These are phyloP conservation scores for Pseudozyma tsukubaensis DNA, from an alignment of 1,284 basidiomycete species.

Conservation along the genomic window DNA sequence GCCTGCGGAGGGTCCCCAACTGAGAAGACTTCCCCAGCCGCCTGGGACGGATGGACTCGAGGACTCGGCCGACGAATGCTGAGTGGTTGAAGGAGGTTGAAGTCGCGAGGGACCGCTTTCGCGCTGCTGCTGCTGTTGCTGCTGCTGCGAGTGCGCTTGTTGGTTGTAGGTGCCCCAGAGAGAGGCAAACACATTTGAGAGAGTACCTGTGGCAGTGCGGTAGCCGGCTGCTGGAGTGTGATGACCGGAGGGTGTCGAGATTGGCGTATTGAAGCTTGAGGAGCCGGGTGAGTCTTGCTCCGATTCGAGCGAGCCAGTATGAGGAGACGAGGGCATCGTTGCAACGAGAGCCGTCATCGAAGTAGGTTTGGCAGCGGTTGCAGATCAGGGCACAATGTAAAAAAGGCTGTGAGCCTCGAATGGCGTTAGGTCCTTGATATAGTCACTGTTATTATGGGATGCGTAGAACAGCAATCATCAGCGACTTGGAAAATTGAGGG, in stretches of 20 bases:
- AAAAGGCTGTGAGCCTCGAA: no score
- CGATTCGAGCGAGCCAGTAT: slow-evolving; percentile 13
- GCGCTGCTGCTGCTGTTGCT: slow-evolving; percentile 18
- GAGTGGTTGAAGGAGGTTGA: slow-evolving; percentile 4
- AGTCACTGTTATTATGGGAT: no score
- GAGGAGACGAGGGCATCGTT: slow-evolving; percentile 30
- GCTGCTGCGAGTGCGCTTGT: slow-evolving; percentile 17
- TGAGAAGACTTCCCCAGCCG: slow-evolving; percentile 46
- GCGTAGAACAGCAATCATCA: no score
- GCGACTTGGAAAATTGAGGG: no score
- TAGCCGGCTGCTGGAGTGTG: slow-evolving; percentile 38
- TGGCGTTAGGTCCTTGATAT: no score
- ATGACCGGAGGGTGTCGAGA: slow-evolving; percentile 27
- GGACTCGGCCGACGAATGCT: slow-evolving; percentile 7
- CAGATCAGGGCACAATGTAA: background rate
- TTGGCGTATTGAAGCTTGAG: slow-evolving; percentile 28
- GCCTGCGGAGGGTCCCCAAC: slow-evolving; percentile 42
- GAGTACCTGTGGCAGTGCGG: slow-evolving; percentile 35
- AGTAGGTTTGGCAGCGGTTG: background rate
- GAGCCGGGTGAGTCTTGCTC: slow-evolving; percentile 25
- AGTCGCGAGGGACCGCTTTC: slow-evolving; percentile 34
- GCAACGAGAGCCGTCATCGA: slow-evolving; percentile 27
- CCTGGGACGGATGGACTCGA: slow-evolving; percentile 30
- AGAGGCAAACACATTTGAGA: slow-evolving; percentile 46
- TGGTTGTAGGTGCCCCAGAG: slow-evolving; percentile 47